Evolutionary conservation across 257 asterid species (phyloP).

Genomic region (Capsicum pubescens): DNA sequence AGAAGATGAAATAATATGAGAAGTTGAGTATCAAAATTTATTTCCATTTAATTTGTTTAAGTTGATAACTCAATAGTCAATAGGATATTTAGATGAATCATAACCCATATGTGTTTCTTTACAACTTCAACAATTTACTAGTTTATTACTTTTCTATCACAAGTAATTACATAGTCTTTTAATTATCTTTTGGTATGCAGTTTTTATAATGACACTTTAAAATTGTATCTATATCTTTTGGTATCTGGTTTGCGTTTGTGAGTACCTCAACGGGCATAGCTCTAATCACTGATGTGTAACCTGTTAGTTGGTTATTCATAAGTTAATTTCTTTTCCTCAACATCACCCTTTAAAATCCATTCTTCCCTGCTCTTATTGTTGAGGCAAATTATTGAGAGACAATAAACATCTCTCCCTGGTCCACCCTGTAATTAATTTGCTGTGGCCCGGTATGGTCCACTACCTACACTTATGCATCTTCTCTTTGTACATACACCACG

Average conservation of each 20-base stretch:
- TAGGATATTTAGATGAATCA: too few species aligned
- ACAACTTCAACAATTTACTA: too few species aligned
- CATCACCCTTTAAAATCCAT: conserved; percentile 65
- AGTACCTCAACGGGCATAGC: conserved; percentile 72
- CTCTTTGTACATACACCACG: conserved; percentile 61
- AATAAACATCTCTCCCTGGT: conserved; percentile 65
- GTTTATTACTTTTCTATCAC: too few species aligned
- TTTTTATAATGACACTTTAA: too few species aligned
- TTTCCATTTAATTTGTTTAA: too few species aligned
- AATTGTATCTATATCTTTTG: conserved; percentile 11
- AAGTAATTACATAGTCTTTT: too few species aligned
- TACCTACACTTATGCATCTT: conserved; percentile 60
- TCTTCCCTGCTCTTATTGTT: conserved; percentile 49
- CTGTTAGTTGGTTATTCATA: conserved; percentile 54
- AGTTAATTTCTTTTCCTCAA: conserved; percentile 65
- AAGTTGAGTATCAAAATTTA: too few species aligned
- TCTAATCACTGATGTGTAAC: conserved; percentile 69
- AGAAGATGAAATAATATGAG: too few species aligned
- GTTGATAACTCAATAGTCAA: too few species aligned
- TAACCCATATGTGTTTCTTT: too few species aligned
- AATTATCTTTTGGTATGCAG: too few species aligned
- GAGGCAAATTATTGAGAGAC: conserved; percentile 66
- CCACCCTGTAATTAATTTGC: conserved; percentile 66
- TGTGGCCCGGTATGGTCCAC: conserved; percentile 53
- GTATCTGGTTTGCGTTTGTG: conserved; percentile 53